These are phyloP conservation scores for Exophiala viscosa DNA, from an alignment of 2,329 filamentous ascomycete genomes.

Conservation along the genomic window DNA sequence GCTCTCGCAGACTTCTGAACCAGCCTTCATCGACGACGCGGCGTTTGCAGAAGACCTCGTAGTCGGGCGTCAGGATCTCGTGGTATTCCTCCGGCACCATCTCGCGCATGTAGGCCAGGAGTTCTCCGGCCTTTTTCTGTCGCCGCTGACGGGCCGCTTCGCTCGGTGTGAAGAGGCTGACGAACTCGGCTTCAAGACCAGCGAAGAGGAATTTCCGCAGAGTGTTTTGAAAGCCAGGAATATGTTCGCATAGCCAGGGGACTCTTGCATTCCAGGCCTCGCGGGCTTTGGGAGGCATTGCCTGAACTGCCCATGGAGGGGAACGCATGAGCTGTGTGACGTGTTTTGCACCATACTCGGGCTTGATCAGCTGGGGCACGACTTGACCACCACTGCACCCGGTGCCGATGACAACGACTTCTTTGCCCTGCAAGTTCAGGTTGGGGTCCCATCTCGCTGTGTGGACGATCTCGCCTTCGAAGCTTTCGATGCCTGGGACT, in stretches of 20 bases:
- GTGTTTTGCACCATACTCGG: conserved; percentile 49
- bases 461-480: conserved; percentile 56
- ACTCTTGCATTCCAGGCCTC: conserved; percentile 47
- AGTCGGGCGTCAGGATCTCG: conserved; percentile 60
- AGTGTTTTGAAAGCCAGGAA: conserved; percentile 51
- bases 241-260: conserved; percentile 42
- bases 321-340: conserved; percentile 59
- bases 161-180: conserved; percentile 46
- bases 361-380: conserved; percentile 48
- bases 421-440: conserved; percentile 48
- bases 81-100: conserved; percentile 58
- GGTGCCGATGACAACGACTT: conserved; percentile 57
- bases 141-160: conserved; percentile 41
- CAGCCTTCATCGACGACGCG: conserved; percentile 59
- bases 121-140: conserved; percentile 40
- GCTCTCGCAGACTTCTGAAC: conserved; percentile 49
- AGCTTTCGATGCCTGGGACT: conserved; percentile 51
- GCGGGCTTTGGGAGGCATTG: conserved; percentile 34
- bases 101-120: conserved; percentile 46
- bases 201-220: conserved; percentile 46
- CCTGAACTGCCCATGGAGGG: conserved; percentile 55
- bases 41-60: conserved; percentile 62
- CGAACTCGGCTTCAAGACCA: conserved; percentile 34
- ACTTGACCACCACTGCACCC: conserved; percentile 58
- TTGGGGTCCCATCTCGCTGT: conserved; percentile 55